Base-by-base conservation (phyloP, 371 early-diverging fungal species). In the Mortierella sp. region DNA sequence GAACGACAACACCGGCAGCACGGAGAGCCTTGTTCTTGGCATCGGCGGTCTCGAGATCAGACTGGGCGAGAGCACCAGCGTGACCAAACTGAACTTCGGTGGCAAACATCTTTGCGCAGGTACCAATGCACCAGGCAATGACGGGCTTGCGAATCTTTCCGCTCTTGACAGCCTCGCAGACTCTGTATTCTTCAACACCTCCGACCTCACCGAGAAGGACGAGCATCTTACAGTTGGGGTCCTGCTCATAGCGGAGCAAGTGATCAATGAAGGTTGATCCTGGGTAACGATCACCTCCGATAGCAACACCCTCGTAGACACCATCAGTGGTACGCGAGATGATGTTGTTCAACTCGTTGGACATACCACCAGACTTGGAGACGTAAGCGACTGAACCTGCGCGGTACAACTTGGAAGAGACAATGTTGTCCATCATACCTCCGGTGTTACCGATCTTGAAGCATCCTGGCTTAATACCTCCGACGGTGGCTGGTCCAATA, bases 361-460 rank as follows among this genome's bases (percentile, higher is more conserved):
- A 97, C 99, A 98, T 98, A 84, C 99, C 99, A 86, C 99, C 99
- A 47, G 96, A 95, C 92, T 98, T 98, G 86, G 95, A 95, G 58
- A 98, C 98, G 80, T 98, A 98, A 40, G 95, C 97, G 32, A 98
- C 97, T 3, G 97, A 97, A 43, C 99, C 99, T 54, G 97, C 85
- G 61, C 97, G 94, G 89, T 98, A 97, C 81, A 98, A 90, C 87
- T 96, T 96, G 86, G 96, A 96, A 20, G 96, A 88, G 35, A 97
- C 97, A 87, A 98, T 98, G 91, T 98, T 98, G 87, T 98, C 99
- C 97, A 98, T 98, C 99, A 98, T 98, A 83, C 99, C 99, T 85
- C 99, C 99, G 32, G 99, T 98, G 93, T 98, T 98, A 80, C 99
- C 99, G 75, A 98, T 98, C 94, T 98, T 98, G 94, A 97, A 98